phyloP scores from a whole-genome alignment of 2,329 filamentous ascomycete species.

The Penicillium sp. region DNA sequence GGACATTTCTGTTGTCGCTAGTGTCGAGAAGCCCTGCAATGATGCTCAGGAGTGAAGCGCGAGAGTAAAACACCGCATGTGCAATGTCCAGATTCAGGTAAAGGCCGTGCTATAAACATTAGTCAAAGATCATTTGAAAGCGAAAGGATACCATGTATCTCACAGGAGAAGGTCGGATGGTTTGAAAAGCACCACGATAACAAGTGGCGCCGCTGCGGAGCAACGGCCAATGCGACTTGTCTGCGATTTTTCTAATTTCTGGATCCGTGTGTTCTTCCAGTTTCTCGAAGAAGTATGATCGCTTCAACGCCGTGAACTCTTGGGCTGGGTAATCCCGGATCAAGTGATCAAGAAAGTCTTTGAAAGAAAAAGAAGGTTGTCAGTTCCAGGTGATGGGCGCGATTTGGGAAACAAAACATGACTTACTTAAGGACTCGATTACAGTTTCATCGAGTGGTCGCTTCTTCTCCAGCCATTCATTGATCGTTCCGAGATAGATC shows the following conservation, averaged over 20 bases:
- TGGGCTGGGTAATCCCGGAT: conserved; percentile 78
- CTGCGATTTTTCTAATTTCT: conserved; percentile 37
- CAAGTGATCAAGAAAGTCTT: conserved; percentile 84
- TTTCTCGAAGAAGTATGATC: conserved; percentile 73
- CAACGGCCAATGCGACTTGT: conserved; percentile 12
- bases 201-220: conserved; percentile 66
- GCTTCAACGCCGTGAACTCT: conserved; percentile 72
- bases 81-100: conserved; percentile 89
- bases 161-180: conserved; percentile 74
- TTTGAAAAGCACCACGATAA: conserved; percentile 87
- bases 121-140: conserved; percentile 12
- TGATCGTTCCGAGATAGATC: conserved; percentile 69
- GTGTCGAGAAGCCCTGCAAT: conserved; percentile 39
- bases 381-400: not conserved
- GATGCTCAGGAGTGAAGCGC: conserved; percentile 39
- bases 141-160: conserved; percentile 17
- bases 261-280: conserved; percentile 58
- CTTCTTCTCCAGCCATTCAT: conserved; percentile 66
- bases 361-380: conserved; percentile 8
- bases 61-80: conserved; percentile 85
- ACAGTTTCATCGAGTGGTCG: conserved; percentile 67
- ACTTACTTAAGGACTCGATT: conserved; percentile 75
- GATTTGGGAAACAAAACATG: not conserved
- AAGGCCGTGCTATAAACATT: conserved; percentile 60
- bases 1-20: conserved; percentile 38